Percentiles rank a stretch among this genome's conserved stretches.
These are phyloP conservation scores for Hyphopichia wangnamkhiaoensis DNA, from an alignment of 1,139 yeast species.

Conservation along the genomic window DNA sequence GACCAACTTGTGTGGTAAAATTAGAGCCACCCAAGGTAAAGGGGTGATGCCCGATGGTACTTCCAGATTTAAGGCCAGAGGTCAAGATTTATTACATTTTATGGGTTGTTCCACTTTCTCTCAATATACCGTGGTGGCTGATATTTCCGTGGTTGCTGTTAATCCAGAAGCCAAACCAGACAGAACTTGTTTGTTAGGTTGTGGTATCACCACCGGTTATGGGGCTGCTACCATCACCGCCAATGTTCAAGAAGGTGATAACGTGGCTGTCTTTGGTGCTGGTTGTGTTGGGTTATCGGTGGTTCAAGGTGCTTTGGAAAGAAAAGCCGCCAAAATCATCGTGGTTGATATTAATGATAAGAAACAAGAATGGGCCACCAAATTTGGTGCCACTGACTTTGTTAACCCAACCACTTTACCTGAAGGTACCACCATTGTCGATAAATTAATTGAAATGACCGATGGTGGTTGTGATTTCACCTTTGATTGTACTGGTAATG, in stretches of 20 bases:
- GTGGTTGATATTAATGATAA: slow-evolving; percentile 84
- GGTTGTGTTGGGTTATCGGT: slow-evolving; percentile 97
- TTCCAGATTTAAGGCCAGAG: slow-evolving; percentile 79
- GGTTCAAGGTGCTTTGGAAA: slow-evolving; percentile 87
- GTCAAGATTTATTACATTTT: slow-evolving; percentile 81
- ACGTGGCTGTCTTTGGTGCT: slow-evolving; percentile 94
- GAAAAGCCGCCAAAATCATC: slow-evolving; percentile 80
- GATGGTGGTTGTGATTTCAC: slow-evolving; percentile 97
- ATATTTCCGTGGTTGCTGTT: slow-evolving; percentile 94
- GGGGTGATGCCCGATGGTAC: slow-evolving; percentile 83
- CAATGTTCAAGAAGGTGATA: slow-evolving; percentile 87
- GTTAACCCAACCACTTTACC: slow-evolving; percentile 78
- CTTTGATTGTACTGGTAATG: slow-evolving; percentile 98
- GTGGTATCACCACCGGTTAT: slow-evolving; percentile 98
- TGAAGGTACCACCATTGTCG: slow-evolving; percentile 76
- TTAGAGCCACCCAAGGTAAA: slow-evolving; percentile 57
- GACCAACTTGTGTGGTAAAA: slow-evolving; percentile 90
- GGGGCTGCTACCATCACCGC: slow-evolving; percentile 98
- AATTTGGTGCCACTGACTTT: slow-evolving; percentile 96
- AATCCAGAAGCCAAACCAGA: slow-evolving; percentile 82
- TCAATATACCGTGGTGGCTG: slow-evolving; percentile 97
- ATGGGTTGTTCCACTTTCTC: slow-evolving; percentile 98
- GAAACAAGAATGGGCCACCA: slow-evolving; percentile 81
- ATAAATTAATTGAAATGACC: slow-evolving; percentile 81
- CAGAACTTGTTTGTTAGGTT: slow-evolving; percentile 88